phyloP scores from a whole-genome alignment of 352 stramenopile species.

The Phytophthora lateralis region DNA sequence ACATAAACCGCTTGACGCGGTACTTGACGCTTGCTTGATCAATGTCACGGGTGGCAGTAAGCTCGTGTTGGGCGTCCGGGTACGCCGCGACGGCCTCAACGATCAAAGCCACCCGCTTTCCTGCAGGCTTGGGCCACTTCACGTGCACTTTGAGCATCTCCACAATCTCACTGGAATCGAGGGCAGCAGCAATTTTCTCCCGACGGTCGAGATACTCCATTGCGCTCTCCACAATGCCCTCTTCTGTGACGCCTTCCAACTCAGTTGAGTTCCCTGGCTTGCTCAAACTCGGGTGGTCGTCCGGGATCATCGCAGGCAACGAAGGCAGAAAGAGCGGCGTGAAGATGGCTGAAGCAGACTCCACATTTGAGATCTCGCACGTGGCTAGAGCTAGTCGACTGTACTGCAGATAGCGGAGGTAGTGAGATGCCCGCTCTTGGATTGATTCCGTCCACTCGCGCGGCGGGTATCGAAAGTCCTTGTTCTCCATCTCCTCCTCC shows the following conservation, averaged over 20 bases:
- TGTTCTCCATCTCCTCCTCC: slow-evolving; percentile 5
- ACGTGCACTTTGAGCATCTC: slow-evolving; percentile 80
- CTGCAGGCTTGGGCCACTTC: slow-evolving; percentile 73
- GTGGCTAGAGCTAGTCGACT: slow-evolving; percentile 44
- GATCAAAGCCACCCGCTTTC: slow-evolving; percentile 69
- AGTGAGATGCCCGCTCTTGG: slow-evolving; percentile 31
- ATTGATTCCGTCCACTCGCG: slow-evolving; percentile 46
- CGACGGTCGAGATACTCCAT: slow-evolving; percentile 39
- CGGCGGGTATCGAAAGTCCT: slow-evolving; percentile 23
- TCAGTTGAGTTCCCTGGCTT: not conserved
- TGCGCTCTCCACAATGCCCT: slow-evolving; percentile 47
- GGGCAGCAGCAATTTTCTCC: slow-evolving; percentile 23
- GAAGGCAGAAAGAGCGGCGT: slow-evolving; percentile 51
- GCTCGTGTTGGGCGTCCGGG: slow-evolving; percentile 23
- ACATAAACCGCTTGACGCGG: slow-evolving; percentile 64
- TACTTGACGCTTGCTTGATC: slow-evolving; percentile 35
- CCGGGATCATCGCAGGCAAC: slow-evolving; percentile 22
- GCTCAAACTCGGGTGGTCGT: slow-evolving; percentile 14
- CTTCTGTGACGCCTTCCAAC: slow-evolving; percentile 21
- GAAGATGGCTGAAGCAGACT: slow-evolving; percentile 57
- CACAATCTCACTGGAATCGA: slow-evolving; percentile 54
- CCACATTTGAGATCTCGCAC: slow-evolving; percentile 63
- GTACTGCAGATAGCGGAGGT: slow-evolving; percentile 56
- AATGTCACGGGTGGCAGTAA: not conserved
- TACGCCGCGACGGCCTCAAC: slow-evolving; percentile 68